phyloP scores from a whole-genome alignment of 441 rosid species.

The Capsella rubella region DNA sequence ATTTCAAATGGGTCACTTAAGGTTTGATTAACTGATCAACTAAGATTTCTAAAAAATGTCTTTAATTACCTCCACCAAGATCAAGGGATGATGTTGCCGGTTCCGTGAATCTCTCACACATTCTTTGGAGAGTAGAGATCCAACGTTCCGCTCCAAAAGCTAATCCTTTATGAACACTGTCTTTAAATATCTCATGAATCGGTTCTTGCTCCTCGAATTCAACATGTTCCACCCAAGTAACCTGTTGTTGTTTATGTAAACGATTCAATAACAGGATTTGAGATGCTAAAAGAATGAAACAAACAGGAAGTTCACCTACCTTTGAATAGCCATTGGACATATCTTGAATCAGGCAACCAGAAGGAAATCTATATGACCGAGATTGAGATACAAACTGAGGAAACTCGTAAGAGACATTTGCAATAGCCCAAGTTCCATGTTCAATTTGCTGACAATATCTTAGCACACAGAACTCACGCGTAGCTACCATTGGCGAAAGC shows the following conservation, averaged over 20 bases:
- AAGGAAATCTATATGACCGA: slow-evolving; percentile 73
- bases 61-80: slow-evolving; percentile 77
- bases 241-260: slow-evolving; percentile 51
- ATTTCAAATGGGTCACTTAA: slow-evolving; percentile 4
- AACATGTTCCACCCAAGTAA: slow-evolving; percentile 90
- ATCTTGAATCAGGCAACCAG: slow-evolving; percentile 97
- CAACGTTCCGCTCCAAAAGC: slow-evolving; percentile 94
- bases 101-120: slow-evolving; percentile 86
- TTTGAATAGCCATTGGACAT: slow-evolving; percentile 95
- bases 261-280: background rate
- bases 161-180: slow-evolving; percentile 67
- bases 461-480: slow-evolving; percentile 81
- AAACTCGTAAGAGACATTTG: slow-evolving; percentile 80
- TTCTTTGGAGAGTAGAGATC: slow-evolving; percentile 82
- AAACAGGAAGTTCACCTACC: slow-evolving; percentile 51
- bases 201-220: slow-evolving; percentile 77
- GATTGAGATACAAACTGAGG: slow-evolving; percentile 69
- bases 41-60: background rate
- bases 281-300: slow-evolving; percentile 23
- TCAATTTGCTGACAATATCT: slow-evolving; percentile 90
- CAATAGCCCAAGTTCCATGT: slow-evolving; percentile 88
- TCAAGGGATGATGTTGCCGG: slow-evolving; percentile 70
- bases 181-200: slow-evolving; percentile 62
- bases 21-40: background rate
- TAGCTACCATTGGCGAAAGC: slow-evolving; percentile 79